Conservation (phyloP, 2,329 filamentous ascomycete species). For the Paraconiothyrium brasiliense region DNA sequence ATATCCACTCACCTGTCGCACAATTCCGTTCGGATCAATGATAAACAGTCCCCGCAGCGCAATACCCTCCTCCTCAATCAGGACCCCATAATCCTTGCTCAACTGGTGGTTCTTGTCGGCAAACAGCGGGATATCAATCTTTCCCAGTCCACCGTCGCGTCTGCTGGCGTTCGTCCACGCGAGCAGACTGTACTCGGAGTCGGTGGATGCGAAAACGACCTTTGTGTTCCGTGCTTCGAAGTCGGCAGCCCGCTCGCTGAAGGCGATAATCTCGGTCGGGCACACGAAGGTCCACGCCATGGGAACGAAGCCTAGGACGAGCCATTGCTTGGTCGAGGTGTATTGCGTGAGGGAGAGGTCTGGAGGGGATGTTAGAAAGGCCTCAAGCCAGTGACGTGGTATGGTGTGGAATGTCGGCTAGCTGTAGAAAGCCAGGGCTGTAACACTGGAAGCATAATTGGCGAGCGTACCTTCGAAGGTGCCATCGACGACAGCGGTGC, state of each 20-base stretch:
- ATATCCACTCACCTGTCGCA: slow-evolving; percentile 49
- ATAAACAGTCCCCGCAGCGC: slow-evolving; percentile 72
- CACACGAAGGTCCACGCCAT: slow-evolving; percentile 76
- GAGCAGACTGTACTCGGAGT: slow-evolving; percentile 62
- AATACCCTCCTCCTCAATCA: slow-evolving; percentile 71
- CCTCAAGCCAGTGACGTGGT: background rate
- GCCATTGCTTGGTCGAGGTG: slow-evolving; percentile 62
- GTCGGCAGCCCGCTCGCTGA: slow-evolving; percentile 68
- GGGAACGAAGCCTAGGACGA: slow-evolving; percentile 72
- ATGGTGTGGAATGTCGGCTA: background rate
- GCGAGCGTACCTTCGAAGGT: slow-evolving; percentile 49
- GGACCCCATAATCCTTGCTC: slow-evolving; percentile 69
- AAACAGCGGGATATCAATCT: slow-evolving; percentile 68
- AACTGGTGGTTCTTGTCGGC: slow-evolving; percentile 70
- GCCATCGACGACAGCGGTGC: slow-evolving; percentile 52
- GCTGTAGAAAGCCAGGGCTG: background rate
- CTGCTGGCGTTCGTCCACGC: slow-evolving; percentile 65
- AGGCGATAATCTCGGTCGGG: slow-evolving; percentile 72
- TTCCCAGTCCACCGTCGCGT: slow-evolving; percentile 69
- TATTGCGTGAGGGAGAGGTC: slow-evolving; percentile 52
- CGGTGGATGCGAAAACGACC: slow-evolving; percentile 70
- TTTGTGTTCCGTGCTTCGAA: slow-evolving; percentile 68
- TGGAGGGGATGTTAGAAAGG: slow-evolving; percentile 23
- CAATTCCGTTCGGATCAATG: slow-evolving; percentile 69
- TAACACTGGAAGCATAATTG: background rate